These are phyloP conservation scores for Cercis canadensis DNA, from an alignment of 306 rosid species.

Conservation along the genomic window DNA sequence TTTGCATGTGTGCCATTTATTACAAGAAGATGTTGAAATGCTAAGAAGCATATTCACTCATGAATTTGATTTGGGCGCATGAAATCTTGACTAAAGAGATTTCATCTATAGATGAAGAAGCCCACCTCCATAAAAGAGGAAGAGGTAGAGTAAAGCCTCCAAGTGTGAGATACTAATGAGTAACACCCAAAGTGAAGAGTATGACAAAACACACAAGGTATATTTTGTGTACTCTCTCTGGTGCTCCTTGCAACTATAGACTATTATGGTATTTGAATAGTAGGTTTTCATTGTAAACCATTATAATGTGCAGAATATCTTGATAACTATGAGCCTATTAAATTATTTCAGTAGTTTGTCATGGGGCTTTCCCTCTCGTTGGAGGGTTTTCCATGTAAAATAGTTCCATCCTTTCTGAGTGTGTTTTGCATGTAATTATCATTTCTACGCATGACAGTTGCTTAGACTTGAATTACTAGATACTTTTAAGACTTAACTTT, in stretches of 20 bases:
- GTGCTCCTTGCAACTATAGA: neutral
- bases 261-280: neutral
- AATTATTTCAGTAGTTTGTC: no score
- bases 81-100: no score
- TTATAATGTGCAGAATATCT: no score
- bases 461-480: neutral
- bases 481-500: neutral
- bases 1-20: no score
- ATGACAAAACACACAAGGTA: neutral
- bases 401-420: no score
- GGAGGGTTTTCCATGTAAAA: neutral
- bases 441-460: neutral
- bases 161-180: neutral
- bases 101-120: no score
- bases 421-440: neutral
- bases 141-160: no score
- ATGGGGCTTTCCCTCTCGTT: neutral
- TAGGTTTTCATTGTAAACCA: neutral
- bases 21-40: no score
- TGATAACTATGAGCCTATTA: no score
- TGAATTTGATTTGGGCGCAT: no score
- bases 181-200: neutral
- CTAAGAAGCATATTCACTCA: neutral
- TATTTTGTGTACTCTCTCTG: neutral
- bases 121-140: no score